Evolutionary conservation across 371 early-diverging fungal genomes (phyloP), one percentile per base, ranked within the genome.

Genomic region (Mortierella sp.): DNA sequence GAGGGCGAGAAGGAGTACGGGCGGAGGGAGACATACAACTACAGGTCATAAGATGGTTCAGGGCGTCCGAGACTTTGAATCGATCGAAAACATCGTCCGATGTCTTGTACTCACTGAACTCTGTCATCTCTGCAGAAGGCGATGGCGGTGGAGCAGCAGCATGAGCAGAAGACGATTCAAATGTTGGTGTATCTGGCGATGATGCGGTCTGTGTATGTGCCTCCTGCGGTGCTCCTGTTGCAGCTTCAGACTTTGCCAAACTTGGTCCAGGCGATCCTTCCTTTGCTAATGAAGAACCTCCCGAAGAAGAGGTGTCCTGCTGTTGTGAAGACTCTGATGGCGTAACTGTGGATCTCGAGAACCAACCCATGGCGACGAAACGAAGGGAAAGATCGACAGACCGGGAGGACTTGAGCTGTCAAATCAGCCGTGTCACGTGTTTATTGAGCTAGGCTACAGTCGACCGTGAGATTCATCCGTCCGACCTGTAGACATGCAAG

Each of bases 281-380:
- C 34, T 48, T 31, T 46, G 48, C 21, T 58, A 46, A 21, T 14
- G 48, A 26, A 10, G 63, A 43, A n/a, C n/a, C n/a, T 28, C 31
- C 12, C 16, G 54, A 26, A 2, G 48, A 28, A 1, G 46, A 10
- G 16, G 49, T n/a, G 31, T 49, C 28, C 43, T 58, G 41, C 49
- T 43, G 43, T 42, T 69, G 45, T 51, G 28, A 14, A 43, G 47
- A 47, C 13, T 57, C 56, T 8, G 56, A 34, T 34, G 60, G 27
- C 24, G 61, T 28, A 26, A 34, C 38, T 45, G 64, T 24, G 24
- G 76, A 64, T 57, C 53, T 67, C 39, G 72, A 72, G 42, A 72
- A 72, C 73, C 73, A 72, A 51, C 73, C 73, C 73, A 72, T 72
- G 23, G 12, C 34, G 34, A 34, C n/a, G n/a, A n/a, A n/a, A n/a